Evolutionary conservation across 208 protist species (phyloP).

Genomic region (Naegleria fowleri): DNA sequence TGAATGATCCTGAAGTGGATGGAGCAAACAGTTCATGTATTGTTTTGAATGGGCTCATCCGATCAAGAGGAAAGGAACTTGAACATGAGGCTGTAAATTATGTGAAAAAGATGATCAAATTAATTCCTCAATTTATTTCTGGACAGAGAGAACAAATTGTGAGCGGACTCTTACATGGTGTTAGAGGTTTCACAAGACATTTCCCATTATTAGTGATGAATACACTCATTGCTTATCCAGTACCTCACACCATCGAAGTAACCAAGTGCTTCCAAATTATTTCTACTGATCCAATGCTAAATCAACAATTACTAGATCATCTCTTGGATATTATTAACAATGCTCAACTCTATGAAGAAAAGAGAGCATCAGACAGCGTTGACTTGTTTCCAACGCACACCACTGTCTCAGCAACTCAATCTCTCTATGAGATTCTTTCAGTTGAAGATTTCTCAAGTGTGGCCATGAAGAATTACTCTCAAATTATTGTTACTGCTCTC

Average conservation of each 20-base stretch:
- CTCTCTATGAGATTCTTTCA: background rate
- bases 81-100: background rate
- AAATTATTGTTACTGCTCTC: background rate
- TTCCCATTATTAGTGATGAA: background rate
- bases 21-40: slow-evolving; percentile 14
- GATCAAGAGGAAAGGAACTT: background rate
- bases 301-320: background rate
- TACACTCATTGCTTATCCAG: background rate
- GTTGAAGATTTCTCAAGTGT: background rate
- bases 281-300: background rate
- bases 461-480: background rate
- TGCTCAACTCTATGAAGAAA: slow-evolving; percentile 22
- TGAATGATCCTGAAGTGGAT: background rate
- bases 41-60: slow-evolving; percentile 4
- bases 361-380: background rate
- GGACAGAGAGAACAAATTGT: background rate
- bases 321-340: slow-evolving; percentile 17
- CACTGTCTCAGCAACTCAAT: background rate
- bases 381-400: background rate
- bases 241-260: background rate
- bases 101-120: background rate
- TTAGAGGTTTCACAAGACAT: slow-evolving; percentile 6
- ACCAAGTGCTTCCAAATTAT: background rate
- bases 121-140: background rate
- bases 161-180: background rate